Conservation (phyloP, 75 land plant species). For the Picea glauca region DNA sequence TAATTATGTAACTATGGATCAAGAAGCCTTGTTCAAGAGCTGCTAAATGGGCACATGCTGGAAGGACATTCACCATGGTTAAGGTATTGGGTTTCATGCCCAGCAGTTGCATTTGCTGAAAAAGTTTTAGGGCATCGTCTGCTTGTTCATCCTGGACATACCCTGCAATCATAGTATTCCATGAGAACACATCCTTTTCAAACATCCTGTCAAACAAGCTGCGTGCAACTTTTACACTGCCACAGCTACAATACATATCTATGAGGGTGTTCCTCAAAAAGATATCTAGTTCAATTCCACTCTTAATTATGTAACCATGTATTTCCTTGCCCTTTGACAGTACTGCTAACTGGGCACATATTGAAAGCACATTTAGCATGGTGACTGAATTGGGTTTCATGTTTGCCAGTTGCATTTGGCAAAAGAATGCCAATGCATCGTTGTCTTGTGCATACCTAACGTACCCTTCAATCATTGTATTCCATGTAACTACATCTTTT, state of each 20-base stretch:
- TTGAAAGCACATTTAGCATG: conserved; percentile 51
- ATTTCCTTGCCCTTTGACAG: conserved; percentile 48
- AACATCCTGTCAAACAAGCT: conserved; percentile 46
- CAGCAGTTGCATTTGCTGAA: conserved; percentile 34
- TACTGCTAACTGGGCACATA: conserved; percentile 48
- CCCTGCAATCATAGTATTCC: conserved; percentile 67
- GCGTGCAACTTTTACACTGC: conserved; percentile 23
- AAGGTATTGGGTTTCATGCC: conserved; percentile 33
- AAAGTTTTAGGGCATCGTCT: conserved; percentile 15
- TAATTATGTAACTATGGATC: conserved; percentile 8
- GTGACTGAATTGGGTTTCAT: conserved; percentile 51
- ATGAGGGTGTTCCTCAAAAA: conserved; percentile 53
- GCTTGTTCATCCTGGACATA: conserved; percentile 31
- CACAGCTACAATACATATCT: conserved; percentile 38
- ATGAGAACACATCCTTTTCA: conserved; percentile 56
- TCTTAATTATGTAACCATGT: conserved; percentile 52
- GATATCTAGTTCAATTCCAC: conserved; percentile 27
- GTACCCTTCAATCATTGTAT: conserved; percentile 62
- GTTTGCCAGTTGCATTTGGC: conserved; percentile 59
- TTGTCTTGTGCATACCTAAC: conserved; percentile 34
- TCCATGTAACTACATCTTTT: conserved; percentile 45
- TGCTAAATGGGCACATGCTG: conserved; percentile 53
- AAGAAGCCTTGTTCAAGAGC: conserved; percentile 37
- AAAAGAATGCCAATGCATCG: conserved; percentile 59
- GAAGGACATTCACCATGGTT: conserved; percentile 49